A percentile compares a stretch with the other conserved stretches of the same genome.
phyloP scores from a whole-genome alignment of 2,329 filamentous ascomycete genomes.

The Fusarium tricinctum region DNA sequence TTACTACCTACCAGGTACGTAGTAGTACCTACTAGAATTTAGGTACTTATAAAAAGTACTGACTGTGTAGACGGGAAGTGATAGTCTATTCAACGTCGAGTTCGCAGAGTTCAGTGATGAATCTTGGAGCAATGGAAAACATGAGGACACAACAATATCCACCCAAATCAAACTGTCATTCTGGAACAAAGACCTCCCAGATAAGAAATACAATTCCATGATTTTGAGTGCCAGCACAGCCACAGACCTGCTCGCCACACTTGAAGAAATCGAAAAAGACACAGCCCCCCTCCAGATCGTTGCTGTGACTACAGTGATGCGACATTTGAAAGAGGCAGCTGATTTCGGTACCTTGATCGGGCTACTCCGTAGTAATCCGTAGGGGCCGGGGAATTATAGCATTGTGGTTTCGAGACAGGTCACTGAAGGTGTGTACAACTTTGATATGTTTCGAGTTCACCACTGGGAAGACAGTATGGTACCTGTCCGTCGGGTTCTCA shows the following conservation, averaged over 20 bases:
- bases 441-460: neutral
- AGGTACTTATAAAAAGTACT: too few species aligned
- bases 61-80: too few species aligned
- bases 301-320: conserved; percentile 8
- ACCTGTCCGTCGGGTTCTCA: neutral
- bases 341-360: conserved; percentile 5
- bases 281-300: conserved; percentile 22
- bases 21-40: too few species aligned
- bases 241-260: conserved; percentile 29
- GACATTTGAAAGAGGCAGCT: conserved; percentile 29
- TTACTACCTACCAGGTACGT: too few species aligned
- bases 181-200: too few species aligned
- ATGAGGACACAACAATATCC: too few species aligned
- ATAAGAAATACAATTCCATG: neutral
- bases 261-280: conserved; percentile 31
- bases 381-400: neutral
- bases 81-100: too few species aligned
- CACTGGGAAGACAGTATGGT: neutral
- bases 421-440: neutral
- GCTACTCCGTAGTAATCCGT: neutral
- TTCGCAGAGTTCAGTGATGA: too few species aligned
- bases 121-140: too few species aligned
- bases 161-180: too few species aligned
- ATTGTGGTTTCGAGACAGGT: neutral
- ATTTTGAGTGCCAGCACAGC: conserved; percentile 17